Evolutionary conservation across 768 basidiomycete species (phyloP), one percentile per base, ranked within the genome.

Genomic region (Royoungia palumana): DNA sequence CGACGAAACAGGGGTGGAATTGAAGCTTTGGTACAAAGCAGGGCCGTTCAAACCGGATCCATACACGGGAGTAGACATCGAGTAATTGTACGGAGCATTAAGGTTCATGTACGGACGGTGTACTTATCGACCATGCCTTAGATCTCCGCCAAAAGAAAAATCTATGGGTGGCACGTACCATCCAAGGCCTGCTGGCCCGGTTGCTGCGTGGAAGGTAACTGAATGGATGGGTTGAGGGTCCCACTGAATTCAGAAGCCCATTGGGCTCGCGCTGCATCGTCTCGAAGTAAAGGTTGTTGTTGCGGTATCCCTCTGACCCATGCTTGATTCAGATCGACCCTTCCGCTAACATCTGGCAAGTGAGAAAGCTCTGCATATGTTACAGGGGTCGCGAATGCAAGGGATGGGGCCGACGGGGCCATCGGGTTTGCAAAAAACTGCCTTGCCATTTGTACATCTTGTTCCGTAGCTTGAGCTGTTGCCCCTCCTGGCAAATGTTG

Each of bases 401-500:
- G 71, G 30, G 69, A 65, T 13, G 71, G 71, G 10, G 56, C 62
- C 24, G 65, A 56, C 1, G 66, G 60, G 17, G 67, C 58, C 20
- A 60, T 64, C 19, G 74, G 70, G 2, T 70, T 63, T 51, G 83
- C 78, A 60, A 93, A 93, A 65, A 93, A 93, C 55, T 87, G 87
- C 38, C 85, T 81, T 22, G 89, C 89, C 54, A 89, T 77, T 13
- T 80, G 78, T 40, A 82, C 65, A 66, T 93, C 89, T 42, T 81
- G 85, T 56, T 83, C 80, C 50, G 72, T 79, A 28, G 79, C 73
- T 43, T 72, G 71, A 20, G 66, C 55, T 16, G 73, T 63, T 0
- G 78, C 70, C n/a, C 77, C 77, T 19, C 78, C 75, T 2, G 89
- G 87, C 22, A 93, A 77, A 64, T 88, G 81, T 52, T 86, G 89